Conservation (phyloP, 2,329 filamentous ascomycete genomes). For the Bretziella fagacearum region DNA sequence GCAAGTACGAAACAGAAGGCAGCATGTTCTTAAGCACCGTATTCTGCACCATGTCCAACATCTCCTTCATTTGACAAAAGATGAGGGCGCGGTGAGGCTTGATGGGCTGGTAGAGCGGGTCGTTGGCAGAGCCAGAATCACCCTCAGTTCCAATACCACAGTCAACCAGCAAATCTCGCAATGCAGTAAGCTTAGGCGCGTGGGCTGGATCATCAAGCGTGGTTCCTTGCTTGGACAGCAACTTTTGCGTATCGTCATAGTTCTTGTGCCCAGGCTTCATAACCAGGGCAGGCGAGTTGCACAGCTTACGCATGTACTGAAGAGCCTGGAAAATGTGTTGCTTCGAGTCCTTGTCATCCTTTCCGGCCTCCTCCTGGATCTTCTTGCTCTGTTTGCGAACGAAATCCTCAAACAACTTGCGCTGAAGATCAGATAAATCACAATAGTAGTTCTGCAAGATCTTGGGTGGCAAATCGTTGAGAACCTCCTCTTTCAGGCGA, state of each 20-base stretch:
- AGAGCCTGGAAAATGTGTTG: slow-evolving; percentile 98
- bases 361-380: slow-evolving; percentile 65
- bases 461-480: slow-evolving; percentile 92
- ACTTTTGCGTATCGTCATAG: slow-evolving; percentile 72
- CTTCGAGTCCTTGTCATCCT: slow-evolving; percentile 81
- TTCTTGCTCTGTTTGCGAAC: slow-evolving; percentile 83
- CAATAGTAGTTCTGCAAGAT: slow-evolving; percentile 99
- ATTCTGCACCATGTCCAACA: slow-evolving; percentile 97
- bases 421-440: slow-evolving; percentile 86
- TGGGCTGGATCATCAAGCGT: slow-evolving; percentile 71
- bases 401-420: slow-evolving; percentile 92
- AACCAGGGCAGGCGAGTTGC: slow-evolving; percentile 90
- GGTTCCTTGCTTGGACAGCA: slow-evolving; percentile 62
- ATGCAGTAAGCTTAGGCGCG: slow-evolving; percentile 79
- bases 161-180: slow-evolving; percentile 89
- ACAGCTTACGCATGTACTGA: slow-evolving; percentile 98
- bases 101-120: slow-evolving; percentile 59
- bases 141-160: slow-evolving; percentile 78
- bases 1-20: slow-evolving; percentile 81
- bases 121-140: slow-evolving; percentile 30
- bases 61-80: slow-evolving; percentile 99
- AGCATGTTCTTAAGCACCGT: slow-evolving; percentile 80
- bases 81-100: slow-evolving; percentile 90
- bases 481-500: slow-evolving; percentile 90
- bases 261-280: slow-evolving; percentile 87